Percentiles rank a stretch among this genome's conserved stretches.
phyloP scores from a whole-genome alignment of 805 yeast genomes.

The Yamadazyma ubonensis region DNA sequence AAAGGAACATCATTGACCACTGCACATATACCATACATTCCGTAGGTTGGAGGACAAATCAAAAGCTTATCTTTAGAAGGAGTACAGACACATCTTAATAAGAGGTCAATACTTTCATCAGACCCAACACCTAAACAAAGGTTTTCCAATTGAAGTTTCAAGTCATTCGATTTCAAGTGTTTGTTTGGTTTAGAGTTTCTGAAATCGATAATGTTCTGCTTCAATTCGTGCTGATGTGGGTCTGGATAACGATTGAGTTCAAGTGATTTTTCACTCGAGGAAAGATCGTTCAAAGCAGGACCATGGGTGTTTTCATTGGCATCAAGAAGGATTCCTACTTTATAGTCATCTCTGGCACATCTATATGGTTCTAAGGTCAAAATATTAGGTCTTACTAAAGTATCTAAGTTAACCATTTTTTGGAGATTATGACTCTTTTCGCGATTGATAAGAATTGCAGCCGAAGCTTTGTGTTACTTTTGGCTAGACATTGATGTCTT shows the following conservation, averaged over 20 bases:
- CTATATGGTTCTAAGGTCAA: conserved; percentile 82
- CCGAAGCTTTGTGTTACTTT: no score
- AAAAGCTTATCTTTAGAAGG: conserved; percentile 84
- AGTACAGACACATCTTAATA: conserved; percentile 77
- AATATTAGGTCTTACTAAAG: conserved; percentile 73
- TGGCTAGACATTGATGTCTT: no score
- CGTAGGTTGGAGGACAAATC: conserved; percentile 93
- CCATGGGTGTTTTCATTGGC: conserved; percentile 97
- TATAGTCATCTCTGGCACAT: conserved; percentile 95
- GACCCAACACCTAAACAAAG: conserved; percentile 95
- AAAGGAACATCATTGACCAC: conserved; percentile 82
- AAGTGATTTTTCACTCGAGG: conserved; percentile 44
- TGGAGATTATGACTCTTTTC: conserved; percentile 8
- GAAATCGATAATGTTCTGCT: conserved; percentile 65
- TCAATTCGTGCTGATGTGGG: conserved; percentile 84
- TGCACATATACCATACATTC: conserved; percentile 94
- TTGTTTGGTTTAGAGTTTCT: conserved; percentile 55
- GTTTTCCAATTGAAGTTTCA: conserved; percentile 56
- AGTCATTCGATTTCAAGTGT: conserved; percentile 12
- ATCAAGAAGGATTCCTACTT: conserved; percentile 82
- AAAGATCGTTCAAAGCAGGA: conserved; percentile 57
- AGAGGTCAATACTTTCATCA: conserved; percentile 89
- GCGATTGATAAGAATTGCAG: no score
- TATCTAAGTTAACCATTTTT: conserved; percentile 15
- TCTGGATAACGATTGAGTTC: conserved; percentile 93